These are phyloP conservation scores for Podospora didyma DNA, from an alignment of 495 filamentous ascomycete genomes.

Conservation along the genomic window DNA sequence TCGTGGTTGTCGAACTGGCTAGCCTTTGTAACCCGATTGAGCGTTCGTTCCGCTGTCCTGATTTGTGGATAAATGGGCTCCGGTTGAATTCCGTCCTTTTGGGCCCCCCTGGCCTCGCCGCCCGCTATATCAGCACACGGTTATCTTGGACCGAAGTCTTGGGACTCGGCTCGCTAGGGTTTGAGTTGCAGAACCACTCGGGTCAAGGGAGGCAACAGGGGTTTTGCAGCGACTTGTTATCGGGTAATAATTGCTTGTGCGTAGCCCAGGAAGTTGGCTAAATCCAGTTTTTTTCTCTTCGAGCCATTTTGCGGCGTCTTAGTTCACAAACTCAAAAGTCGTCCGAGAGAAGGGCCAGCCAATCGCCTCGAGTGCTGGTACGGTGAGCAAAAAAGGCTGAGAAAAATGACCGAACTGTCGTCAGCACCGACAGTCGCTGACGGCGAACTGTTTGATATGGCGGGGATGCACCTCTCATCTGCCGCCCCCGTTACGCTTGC, in stretches of 20 bases:
- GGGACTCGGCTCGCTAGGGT: background rate
- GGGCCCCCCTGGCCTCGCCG: background rate
- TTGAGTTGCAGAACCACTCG: background rate
- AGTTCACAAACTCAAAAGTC: too few species aligned
- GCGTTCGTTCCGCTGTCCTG: background rate
- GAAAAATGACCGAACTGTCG: too few species aligned
- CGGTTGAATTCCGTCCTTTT: background rate
- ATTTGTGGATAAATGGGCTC: conserved; percentile 15
- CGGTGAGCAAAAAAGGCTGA: too few species aligned
- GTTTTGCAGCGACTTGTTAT: background rate
- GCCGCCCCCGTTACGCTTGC: too few species aligned
- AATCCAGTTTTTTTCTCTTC: background rate
- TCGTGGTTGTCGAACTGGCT: background rate
- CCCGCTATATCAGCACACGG: background rate
- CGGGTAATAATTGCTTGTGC: background rate
- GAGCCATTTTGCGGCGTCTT: background rate
- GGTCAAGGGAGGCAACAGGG: background rate
- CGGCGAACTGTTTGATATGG: too few species aligned
- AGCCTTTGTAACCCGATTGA: background rate
- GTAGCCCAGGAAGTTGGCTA: background rate
- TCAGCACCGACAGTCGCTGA: too few species aligned
- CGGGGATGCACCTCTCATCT: too few species aligned
- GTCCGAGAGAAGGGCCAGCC: too few species aligned
- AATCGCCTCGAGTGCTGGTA: too few species aligned
- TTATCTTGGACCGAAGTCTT: background rate